Percentiles rank a stretch among this genome's conserved stretches.
Evolutionary conservation across 192 early-diverging fungal genomes (phyloP).

Genomic region (Phycomyces blakesleeanus): DNA sequence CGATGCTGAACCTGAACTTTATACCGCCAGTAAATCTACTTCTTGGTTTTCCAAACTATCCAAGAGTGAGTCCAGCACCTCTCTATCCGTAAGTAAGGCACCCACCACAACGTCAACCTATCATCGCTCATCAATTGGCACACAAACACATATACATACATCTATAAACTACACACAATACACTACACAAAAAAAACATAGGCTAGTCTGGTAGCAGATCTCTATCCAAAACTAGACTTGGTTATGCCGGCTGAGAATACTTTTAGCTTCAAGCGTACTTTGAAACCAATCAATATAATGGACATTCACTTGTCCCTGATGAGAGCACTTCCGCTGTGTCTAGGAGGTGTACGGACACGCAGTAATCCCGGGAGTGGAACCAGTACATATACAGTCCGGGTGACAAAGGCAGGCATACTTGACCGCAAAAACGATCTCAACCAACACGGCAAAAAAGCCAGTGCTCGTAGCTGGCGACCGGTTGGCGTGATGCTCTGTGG

Average conservation of each 20-base stretch:
- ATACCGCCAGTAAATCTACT: slow-evolving; percentile 26
- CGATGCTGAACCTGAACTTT: slow-evolving; percentile 30
- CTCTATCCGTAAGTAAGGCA: slow-evolving; percentile 14
- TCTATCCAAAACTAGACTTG: slow-evolving; percentile 24
- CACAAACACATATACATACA: too few species aligned
- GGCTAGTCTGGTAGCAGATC: slow-evolving; percentile 11
- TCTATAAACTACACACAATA: too few species aligned
- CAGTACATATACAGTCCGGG: slow-evolving; percentile 19
- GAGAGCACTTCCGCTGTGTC: slow-evolving; percentile 23
- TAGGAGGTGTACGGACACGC: slow-evolving; percentile 32
- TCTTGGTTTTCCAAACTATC: slow-evolving; percentile 31
- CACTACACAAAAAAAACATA: too few species aligned
- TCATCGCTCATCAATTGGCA: not conserved
- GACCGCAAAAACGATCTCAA: slow-evolving; percentile 69
- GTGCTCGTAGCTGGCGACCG: slow-evolving; percentile 67
- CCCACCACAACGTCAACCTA: too few species aligned
- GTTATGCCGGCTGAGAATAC: slow-evolving; percentile 34
- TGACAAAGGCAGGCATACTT: slow-evolving; percentile 67
- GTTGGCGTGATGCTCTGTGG: slow-evolving; percentile 76
- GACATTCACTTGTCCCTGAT: slow-evolving; percentile 31
- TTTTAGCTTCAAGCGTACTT: slow-evolving; percentile 28
- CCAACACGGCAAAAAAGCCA: slow-evolving; percentile 60
- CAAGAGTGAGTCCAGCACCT: slow-evolving; percentile 10
- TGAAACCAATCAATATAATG: slow-evolving; percentile 13
- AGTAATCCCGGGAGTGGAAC: not conserved